Evolutionary conservation across 305 asterid species (phyloP).

Genomic region (Galium porrigens): DNA sequence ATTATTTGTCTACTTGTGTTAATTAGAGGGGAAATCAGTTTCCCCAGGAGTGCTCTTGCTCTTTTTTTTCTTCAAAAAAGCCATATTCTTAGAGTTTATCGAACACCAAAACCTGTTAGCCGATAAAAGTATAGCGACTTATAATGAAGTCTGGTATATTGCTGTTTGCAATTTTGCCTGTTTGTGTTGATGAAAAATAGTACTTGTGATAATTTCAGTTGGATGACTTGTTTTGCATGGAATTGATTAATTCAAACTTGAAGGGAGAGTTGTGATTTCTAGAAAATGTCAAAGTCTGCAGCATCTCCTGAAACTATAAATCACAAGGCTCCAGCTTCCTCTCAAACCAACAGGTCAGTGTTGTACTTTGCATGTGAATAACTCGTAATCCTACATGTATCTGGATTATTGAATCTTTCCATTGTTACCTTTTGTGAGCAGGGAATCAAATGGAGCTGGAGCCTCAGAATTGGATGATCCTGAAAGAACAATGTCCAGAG

Average conservation of each 20-base stretch:
- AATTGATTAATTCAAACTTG: slow-evolving; percentile 25
- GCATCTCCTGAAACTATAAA: slow-evolving; percentile 30
- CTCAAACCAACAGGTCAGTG: slow-evolving; percentile 39
- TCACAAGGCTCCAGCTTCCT: slow-evolving; percentile 31
- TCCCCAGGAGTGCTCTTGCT: too few relatives aligned
- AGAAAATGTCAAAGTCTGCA: slow-evolving; percentile 54
- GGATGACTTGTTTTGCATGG: slow-evolving; percentile 12
- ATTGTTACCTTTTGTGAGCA: slow-evolving; percentile 22
- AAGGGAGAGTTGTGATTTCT: slow-evolving; percentile 28
- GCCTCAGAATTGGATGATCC: slow-evolving; percentile 55
- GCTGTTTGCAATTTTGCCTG: not conserved
- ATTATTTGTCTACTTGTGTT: too few relatives aligned
- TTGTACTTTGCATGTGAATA: not conserved
- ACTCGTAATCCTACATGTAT: not conserved
- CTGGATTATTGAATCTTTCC: slow-evolving; percentile 2
- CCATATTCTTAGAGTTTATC: not conserved
- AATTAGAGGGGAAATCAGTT: too few relatives aligned
- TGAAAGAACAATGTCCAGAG: slow-evolving; percentile 44
- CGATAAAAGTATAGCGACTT: not conserved
- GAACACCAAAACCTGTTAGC: not conserved
- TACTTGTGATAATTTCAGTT: not conserved
- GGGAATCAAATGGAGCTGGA: slow-evolving; percentile 62
- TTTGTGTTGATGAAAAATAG: not conserved
- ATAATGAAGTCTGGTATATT: not conserved
- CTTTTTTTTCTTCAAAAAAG: not conserved